phyloP scores from a whole-genome alignment of 2,329 filamentous ascomycete species.

The Calonectria hongkongensis region DNA sequence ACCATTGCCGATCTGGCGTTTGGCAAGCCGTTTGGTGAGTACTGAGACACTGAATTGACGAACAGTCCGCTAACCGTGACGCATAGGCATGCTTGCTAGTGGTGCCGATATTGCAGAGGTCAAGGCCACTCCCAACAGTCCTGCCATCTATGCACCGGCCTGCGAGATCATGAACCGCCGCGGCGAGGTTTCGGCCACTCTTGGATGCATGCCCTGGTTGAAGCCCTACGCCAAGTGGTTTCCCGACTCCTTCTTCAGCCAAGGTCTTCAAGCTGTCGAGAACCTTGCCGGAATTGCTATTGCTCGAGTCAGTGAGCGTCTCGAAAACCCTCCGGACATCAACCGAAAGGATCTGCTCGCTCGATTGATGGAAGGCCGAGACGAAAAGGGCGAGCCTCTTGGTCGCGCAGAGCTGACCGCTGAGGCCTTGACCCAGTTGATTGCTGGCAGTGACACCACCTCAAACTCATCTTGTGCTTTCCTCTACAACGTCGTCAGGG shows the following conservation, averaged over 20 bases:
- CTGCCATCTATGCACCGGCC: conserved; percentile 83
- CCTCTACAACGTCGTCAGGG: conserved; percentile 83
- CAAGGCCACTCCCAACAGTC: conserved; percentile 74
- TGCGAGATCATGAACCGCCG: conserved; percentile 92
- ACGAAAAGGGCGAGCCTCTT: conserved; percentile 85
- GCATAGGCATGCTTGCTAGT: conserved; percentile 79
- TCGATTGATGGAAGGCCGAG: conserved; percentile 88
- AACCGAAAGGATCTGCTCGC: conserved; percentile 87
- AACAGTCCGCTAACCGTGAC: fast-evolving
- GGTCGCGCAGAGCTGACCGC: conserved; percentile 88
- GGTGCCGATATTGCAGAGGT: conserved; percentile 87
- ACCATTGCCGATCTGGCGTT: conserved; percentile 71
- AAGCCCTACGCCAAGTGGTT: conserved; percentile 88
- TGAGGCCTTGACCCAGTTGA: conserved; percentile 92
- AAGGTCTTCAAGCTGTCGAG: conserved; percentile 84
- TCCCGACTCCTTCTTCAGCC: conserved; percentile 87
- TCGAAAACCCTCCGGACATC: conserved; percentile 77
- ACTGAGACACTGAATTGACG: fast-evolving
- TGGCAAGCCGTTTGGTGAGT: conserved; percentile 67
- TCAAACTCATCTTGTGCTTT: conserved; percentile 89
- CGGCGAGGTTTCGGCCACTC: conserved; percentile 88
- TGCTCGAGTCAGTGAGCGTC: conserved; percentile 83
- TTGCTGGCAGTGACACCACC: conserved; percentile 85
- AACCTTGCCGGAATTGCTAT: conserved; percentile 92
- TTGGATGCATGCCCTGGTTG: conserved; percentile 83